Evolutionary conservation across 163 green algal species (phyloP).

Genomic region (Chlamydomonas reinhardtii): DNA sequence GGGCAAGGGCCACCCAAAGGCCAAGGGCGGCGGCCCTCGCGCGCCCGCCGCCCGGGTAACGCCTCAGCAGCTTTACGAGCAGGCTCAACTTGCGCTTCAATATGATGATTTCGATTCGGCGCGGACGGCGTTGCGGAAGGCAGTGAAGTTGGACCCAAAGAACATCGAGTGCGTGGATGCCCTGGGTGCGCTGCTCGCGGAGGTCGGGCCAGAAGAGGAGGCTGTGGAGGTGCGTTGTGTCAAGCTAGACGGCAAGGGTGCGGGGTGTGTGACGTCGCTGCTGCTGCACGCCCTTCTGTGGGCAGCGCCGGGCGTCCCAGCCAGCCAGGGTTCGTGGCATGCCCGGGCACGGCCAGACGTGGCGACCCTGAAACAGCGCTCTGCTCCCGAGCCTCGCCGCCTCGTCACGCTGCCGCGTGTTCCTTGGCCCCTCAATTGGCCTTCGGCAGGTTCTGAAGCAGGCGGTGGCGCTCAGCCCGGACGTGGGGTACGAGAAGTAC

Average conservation of each 20-base stretch:
- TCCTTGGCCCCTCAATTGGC: neutral
- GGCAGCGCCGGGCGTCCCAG: too few relatives aligned
- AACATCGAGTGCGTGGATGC: conserved; percentile 75
- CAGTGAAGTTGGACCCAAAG: conserved; percentile 54
- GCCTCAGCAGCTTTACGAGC: conserved; percentile 54
- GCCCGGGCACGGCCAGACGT: too few relatives aligned
- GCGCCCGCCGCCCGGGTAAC: conserved; percentile 38
- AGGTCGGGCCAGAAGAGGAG: conserved; percentile 67
- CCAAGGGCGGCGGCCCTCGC: conserved; percentile 38
- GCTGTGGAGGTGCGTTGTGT: conserved; percentile 5
- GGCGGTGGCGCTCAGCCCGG: conserved; percentile 69
- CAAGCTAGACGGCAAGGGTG: neutral
- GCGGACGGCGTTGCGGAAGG: conserved; percentile 51
- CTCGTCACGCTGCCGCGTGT: too few relatives aligned
- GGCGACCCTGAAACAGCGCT: too few relatives aligned
- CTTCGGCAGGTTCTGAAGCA: conserved; percentile 65
- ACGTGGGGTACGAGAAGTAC: conserved; percentile 86
- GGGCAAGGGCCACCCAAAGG: conserved; percentile 27
- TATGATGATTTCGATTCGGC: conserved; percentile 57
- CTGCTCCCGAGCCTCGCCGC: too few relatives aligned
- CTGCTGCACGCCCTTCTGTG: neutral
- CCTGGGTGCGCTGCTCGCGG: conserved; percentile 78
- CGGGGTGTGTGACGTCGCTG: neutral
- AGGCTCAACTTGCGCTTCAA: conserved; percentile 49
- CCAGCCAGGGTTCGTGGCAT: too few relatives aligned